These are phyloP conservation scores for Trichoderma hamatum DNA, from an alignment of 2,329 filamentous ascomycete species.

Conservation along the genomic window DNA sequence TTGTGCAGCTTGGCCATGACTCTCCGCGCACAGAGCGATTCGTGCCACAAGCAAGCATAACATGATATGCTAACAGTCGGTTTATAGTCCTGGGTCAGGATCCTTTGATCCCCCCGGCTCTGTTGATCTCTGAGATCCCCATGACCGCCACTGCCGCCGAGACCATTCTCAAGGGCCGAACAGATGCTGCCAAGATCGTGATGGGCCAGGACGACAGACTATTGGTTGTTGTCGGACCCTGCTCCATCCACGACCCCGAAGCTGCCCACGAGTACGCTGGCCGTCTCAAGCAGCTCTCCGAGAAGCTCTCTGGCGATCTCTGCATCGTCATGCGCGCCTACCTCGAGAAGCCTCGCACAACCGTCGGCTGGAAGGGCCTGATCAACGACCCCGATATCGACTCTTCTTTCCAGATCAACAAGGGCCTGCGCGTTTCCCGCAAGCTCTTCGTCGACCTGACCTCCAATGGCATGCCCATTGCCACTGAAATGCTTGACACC, in stretches of 20 bases:
- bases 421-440: slow-evolving; percentile 88
- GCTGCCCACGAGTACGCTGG: slow-evolving; percentile 86
- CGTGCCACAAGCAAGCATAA: neutral
- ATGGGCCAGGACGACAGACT: slow-evolving; percentile 82
- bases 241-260: slow-evolving; percentile 93
- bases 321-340: slow-evolving; percentile 97
- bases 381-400: slow-evolving; percentile 99
- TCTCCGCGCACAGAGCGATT: neutral
- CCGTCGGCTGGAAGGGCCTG: slow-evolving; percentile 97
- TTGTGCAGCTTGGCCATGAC: neutral
- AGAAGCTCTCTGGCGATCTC: slow-evolving; percentile 80
- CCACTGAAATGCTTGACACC: slow-evolving; percentile 97
- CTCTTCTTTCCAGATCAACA: slow-evolving; percentile 98
- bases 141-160: slow-evolving; percentile 63
- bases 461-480: slow-evolving; percentile 85
- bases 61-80: slow-evolving; percentile 30
- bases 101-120: slow-evolving; percentile 84
- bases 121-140: slow-evolving; percentile 85
- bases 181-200: slow-evolving; percentile 72
- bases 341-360: slow-evolving; percentile 97
- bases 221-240: slow-evolving; percentile 91
- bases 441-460: slow-evolving; percentile 94
- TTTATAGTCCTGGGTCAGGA: slow-evolving; percentile 87
- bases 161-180: slow-evolving; percentile 72
- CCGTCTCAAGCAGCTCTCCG: slow-evolving; percentile 74